phyloP scores from a whole-genome alignment of 1,139 yeast genomes.

The Candida sanyaensis region DNA sequence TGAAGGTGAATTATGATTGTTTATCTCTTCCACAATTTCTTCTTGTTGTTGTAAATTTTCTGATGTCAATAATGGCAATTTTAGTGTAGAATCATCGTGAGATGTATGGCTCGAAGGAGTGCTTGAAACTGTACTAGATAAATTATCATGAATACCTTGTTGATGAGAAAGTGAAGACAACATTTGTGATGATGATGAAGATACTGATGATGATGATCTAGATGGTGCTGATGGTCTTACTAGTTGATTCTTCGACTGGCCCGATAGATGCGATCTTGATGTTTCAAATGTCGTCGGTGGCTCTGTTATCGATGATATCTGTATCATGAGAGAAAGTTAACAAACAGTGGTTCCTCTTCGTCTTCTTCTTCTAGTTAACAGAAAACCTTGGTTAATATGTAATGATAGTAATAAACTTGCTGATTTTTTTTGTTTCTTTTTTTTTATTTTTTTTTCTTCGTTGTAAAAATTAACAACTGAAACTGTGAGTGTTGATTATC shows the following conservation, averaged over 20 bases:
- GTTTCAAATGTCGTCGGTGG: neutral
- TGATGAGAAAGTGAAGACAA: slow-evolving; percentile 2
- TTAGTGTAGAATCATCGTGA: slow-evolving; percentile 4
- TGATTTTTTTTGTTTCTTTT: too few relatives aligned
- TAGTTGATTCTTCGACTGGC: neutral
- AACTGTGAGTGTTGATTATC: too few relatives aligned
- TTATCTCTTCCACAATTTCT: neutral
- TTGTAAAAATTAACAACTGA: too few relatives aligned
- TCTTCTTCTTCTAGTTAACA: too few relatives aligned
- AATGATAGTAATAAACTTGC: too few relatives aligned
- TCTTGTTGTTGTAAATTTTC: slow-evolving; percentile 11
- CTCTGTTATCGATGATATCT: slow-evolving; percentile 7
- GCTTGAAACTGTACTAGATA: neutral
- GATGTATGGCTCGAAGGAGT: slow-evolving; percentile 1
- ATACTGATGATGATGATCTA: neutral
- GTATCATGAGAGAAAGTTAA: slow-evolving; percentile 5
- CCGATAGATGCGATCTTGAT: slow-evolving; percentile 2
- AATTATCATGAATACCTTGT: neutral
- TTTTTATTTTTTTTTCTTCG: too few relatives aligned
- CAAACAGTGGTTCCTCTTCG: neutral
- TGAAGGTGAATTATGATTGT: slow-evolving; percentile 21
- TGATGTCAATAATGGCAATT: slow-evolving; percentile 12
- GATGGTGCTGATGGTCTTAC: slow-evolving; percentile 1
- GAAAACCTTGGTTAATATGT: too few relatives aligned
- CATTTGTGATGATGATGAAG: neutral